Evolutionary conservation across 2,329 filamentous ascomycete genomes (phyloP).

Genomic region (Parastagonospora nodorum): DNA sequence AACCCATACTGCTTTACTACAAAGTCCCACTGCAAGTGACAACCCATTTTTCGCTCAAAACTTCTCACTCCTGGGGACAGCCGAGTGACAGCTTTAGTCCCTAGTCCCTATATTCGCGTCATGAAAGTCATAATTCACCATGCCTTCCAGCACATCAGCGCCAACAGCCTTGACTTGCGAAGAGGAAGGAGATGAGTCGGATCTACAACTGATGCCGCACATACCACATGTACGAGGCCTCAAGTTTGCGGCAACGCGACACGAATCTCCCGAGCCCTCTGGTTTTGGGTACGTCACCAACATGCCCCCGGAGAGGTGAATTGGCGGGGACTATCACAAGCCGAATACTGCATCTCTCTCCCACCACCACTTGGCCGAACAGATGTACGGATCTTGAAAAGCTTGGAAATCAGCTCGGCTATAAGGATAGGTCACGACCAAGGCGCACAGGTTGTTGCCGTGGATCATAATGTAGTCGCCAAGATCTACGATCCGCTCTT

Average conservation of each 20-base stretch:
- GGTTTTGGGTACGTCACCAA: slow-evolving; percentile 3
- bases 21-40: no score
- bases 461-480: slow-evolving; percentile 3
- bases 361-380: background rate
- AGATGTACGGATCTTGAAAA: background rate
- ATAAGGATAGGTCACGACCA: slow-evolving; percentile 3
- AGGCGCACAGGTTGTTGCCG: slow-evolving; percentile 5
- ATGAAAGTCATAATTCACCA: no score
- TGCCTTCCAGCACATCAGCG: no score
- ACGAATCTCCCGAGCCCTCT: slow-evolving; percentile 5
- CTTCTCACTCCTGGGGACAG: no score
- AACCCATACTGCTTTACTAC: no score
- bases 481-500: slow-evolving; percentile 13
- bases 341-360: slow-evolving; percentile 2
- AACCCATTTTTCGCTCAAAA: no score
- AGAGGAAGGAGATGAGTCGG: no score
- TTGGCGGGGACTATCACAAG: background rate
- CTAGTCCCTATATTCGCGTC: no score
- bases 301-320: background rate
- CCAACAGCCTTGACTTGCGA: no score
- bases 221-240: slow-evolving; percentile 3
- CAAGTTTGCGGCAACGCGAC: slow-evolving; percentile 1
- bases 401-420: background rate
- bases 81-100: no score
- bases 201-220: background rate